Base-by-base conservation (phyloP, 306 rosid genomes). In the Neltuma alba region DNA sequence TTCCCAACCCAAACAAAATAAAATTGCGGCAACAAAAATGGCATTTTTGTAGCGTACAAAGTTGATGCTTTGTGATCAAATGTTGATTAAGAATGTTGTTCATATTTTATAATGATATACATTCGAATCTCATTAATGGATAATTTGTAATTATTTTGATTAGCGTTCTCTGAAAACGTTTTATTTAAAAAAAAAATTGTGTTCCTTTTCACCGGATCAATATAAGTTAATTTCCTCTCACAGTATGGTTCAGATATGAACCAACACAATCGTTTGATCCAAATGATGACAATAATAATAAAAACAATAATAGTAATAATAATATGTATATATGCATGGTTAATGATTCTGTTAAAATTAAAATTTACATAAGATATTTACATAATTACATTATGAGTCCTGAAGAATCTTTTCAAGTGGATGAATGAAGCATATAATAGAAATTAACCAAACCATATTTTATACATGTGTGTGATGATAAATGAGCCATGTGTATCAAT, bases 381-480 rank as follows among this genome's bases (percentile, higher is more conserved):
- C 18, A 72, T 40, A 9, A 61, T 45, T 10, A 50, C 12, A 18
- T 44, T 41, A 10, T 75, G 77, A 76, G 47, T 76, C 4, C 11
- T 71, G 61, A 82, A 30, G 14, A 9, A 23, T 77, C 70, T 62
- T 60, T 69, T 54, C 52, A 77, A 82, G 27, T 50, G 9, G 11
- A 50, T 50, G 57, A 50, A 50, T 18, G 58, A 50, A 50, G 11
- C 58, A 50, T 50, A 50, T 50, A n/a, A 50, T 50, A n/a, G 4
- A 50, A 50, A n/a, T 52, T 52, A 52, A 52, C n/a, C 58, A 52
- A n/a, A 50, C 6, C 7, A 50, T n/a, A n/a, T n/a, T n/a, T n/a
- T n/a, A n/a, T n/a, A n/a, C n/a, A n/a, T n/a, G n/a, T n/a, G n/a
- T n/a, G n/a, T 50, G 25, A 50, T 50, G 23, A 36, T 44, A 45